phyloP scores from a whole-genome alignment of 2,329 filamentous ascomycete species.

The Penicillium verrucosum region DNA sequence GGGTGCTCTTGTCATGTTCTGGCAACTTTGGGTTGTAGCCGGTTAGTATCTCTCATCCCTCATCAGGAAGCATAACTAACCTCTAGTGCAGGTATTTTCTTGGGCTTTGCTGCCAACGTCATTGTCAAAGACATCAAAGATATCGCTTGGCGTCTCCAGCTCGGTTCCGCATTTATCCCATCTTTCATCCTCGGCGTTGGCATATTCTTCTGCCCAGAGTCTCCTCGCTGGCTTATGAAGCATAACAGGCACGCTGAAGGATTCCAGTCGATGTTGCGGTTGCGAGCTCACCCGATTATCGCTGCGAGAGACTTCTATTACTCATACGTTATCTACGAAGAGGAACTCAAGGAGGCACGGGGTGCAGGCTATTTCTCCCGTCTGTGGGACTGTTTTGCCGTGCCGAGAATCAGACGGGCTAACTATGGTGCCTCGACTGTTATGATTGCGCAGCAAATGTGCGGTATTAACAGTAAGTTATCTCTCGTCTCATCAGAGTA shows the following conservation, averaged over 20 bases:
- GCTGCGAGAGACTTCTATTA: slow-evolving; percentile 62
- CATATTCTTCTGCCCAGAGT: slow-evolving; percentile 29
- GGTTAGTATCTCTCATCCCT: background rate
- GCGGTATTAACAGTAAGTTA: slow-evolving; percentile 45
- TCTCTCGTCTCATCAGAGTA: slow-evolving; percentile 34
- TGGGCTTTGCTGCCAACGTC: slow-evolving; percentile 63
- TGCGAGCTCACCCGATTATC: slow-evolving; percentile 24
- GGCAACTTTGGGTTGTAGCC: slow-evolving; percentile 42
- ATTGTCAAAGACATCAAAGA: slow-evolving; percentile 56
- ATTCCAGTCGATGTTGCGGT: slow-evolving; percentile 17
- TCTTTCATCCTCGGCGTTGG: slow-evolving; percentile 52
- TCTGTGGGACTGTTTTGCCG: slow-evolving; percentile 50
- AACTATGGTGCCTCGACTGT: slow-evolving; percentile 72
- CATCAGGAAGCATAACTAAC: background rate
- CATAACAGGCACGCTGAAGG: slow-evolving; percentile 12
- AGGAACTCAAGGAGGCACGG: slow-evolving; percentile 42
- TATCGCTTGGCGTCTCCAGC: slow-evolving; percentile 63
- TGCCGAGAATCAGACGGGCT: slow-evolving; percentile 53
- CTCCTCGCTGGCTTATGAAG: slow-evolving; percentile 29
- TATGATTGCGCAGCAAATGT: slow-evolving; percentile 75
- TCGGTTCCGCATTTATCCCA: slow-evolving; percentile 63
- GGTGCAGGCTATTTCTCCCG: slow-evolving; percentile 58
- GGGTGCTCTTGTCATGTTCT: slow-evolving; percentile 55
- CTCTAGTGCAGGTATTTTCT: slow-evolving; percentile 52
- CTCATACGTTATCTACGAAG: slow-evolving; percentile 51